phyloP scores from a whole-genome alignment of 2,329 filamentous ascomycete species.

The Aspergillus fischeri region DNA sequence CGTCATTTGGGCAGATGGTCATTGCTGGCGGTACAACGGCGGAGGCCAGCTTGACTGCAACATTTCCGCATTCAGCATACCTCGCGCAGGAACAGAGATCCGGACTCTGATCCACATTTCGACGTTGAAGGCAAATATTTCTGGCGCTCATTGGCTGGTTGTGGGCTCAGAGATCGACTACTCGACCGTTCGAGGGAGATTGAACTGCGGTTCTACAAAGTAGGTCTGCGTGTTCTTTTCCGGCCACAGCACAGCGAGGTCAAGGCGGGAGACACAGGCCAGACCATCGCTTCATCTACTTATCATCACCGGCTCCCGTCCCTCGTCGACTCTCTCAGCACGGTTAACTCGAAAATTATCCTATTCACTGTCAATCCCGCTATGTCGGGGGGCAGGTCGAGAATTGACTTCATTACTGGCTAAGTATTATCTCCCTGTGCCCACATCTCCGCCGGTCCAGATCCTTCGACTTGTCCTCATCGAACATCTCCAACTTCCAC shows the following conservation, averaged over 20 bases:
- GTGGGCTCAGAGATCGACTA: not conserved
- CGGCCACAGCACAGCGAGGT: not conserved
- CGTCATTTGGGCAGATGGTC: not conserved
- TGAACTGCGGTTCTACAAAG: not conserved
- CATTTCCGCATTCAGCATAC: not conserved
- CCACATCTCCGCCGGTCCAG: not conserved
- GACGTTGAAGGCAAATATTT: not conserved
- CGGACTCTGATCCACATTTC: not conserved
- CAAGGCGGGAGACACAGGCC: not conserved
- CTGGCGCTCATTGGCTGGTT: not conserved
- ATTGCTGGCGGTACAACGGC: not conserved
- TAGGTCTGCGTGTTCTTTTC: not conserved
- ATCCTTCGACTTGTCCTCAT: not conserved
- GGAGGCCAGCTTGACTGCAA: not conserved
- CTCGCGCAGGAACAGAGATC: not conserved
- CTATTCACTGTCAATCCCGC: not conserved
- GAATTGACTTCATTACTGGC: constrained; percentile 5
- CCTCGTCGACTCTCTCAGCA: not conserved
- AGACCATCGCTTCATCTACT: not conserved
- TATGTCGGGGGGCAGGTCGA: constrained; percentile 7
- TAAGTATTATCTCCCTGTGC: constrained; percentile 1
- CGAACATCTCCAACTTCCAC: not conserved
- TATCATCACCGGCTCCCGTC: not conserved
- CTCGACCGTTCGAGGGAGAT: not conserved
- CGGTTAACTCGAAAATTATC: not conserved